Base-by-base conservation (phyloP, 371 early-diverging fungal genomes). In the Syncephalis fuscata region DNA sequence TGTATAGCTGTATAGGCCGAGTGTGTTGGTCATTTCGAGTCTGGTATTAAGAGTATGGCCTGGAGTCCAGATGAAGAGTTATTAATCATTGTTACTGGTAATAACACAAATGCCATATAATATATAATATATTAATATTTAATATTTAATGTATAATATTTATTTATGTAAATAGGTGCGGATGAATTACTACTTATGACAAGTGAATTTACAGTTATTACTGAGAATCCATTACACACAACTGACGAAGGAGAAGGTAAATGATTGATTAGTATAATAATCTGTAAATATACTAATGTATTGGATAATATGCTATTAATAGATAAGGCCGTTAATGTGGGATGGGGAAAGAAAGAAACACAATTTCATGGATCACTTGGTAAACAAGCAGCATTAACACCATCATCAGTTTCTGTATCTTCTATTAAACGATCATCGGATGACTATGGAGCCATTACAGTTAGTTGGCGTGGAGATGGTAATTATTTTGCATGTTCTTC, bases 261-360 rank as follows among this genome's bases (percentile, higher is more conserved):
- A 22, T 38, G 11, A n/a, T n/a, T n/a, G n/a, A n/a, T n/a, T n/a
- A n/a, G n/a, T n/a, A n/a, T n/a, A n/a, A n/a, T n/a, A n/a, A n/a
- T n/a, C n/a, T n/a, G n/a, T n/a, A n/a, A n/a, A n/a, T n/a, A n/a
- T 10, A 23, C n/a, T 44, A 41, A 10, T 11, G 20, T n/a, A 26
- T 22, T 4, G 16, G 19, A 27, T 36, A 45, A 21, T n/a, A 48
- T 11, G 82, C 77, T 45, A 69, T 72, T 39, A 71, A 69, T 32
- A 32, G 32, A 32, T 32, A 32, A 32, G 11, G 4, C 32, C 19
- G 82, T 85, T 32, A 76, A 67, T 45, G 79, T 97, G n/a, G 97
- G 97, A 32, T 97, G 97, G 97, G 97, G 97, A 45, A 80, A 74
- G 48, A 91, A 88, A 50, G 95, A 92, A 58, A 97, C 97, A 7